These are phyloP conservation scores for Fomitopsis betulina DNA, from an alignment of 1,284 basidiomycete species.

Conservation along the genomic window DNA sequence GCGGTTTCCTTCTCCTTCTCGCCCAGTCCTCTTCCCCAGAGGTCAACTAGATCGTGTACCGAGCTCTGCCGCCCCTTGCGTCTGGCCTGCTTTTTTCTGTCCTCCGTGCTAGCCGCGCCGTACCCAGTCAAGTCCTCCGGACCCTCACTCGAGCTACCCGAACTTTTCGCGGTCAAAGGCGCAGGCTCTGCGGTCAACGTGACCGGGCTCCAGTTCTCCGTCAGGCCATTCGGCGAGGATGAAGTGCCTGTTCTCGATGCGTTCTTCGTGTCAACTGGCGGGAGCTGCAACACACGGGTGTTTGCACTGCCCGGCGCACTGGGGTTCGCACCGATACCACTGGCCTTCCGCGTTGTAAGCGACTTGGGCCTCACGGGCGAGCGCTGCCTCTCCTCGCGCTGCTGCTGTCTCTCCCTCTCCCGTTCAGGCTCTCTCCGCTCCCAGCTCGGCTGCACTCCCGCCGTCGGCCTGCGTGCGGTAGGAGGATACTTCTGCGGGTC, in stretches of 20 bases:
- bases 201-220: slow-evolving; percentile 32
- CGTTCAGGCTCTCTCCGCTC: slow-evolving; percentile 9
- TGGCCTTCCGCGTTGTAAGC: slow-evolving; percentile 15
- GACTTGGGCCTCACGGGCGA: slow-evolving; percentile 21
- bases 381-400: slow-evolving; percentile 11
- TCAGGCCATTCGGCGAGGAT: slow-evolving; percentile 24
- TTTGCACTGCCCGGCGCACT: slow-evolving; percentile 12
- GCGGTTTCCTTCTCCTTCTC: slow-evolving; percentile 19
- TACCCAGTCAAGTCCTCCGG: slow-evolving; percentile 32
- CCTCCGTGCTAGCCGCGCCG: slow-evolving; percentile 13
- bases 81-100: slow-evolving; percentile 15
- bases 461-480: slow-evolving; percentile 15
- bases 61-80: slow-evolving; percentile 64
- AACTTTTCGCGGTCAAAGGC: slow-evolving; percentile 10
- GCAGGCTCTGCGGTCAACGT: slow-evolving; percentile 13
- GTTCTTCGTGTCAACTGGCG: slow-evolving; percentile 16
- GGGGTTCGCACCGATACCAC: slow-evolving; percentile 7
- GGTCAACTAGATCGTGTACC: slow-evolving; percentile 73
- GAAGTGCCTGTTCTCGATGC: slow-evolving; percentile 9
- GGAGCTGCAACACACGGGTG: slow-evolving; percentile 16
- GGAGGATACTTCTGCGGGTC: slow-evolving; percentile 5
- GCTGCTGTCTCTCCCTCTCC: slow-evolving; percentile 14
- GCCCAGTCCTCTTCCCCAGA: slow-evolving; percentile 56
- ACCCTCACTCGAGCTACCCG: slow-evolving; percentile 29
- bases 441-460: background rate